A percentile compares a stretch with the other conserved stretches of the same genome.
Conservation (phyloP, 2,329 filamentous ascomycete species). For the Fusarium algeriense region DNA sequence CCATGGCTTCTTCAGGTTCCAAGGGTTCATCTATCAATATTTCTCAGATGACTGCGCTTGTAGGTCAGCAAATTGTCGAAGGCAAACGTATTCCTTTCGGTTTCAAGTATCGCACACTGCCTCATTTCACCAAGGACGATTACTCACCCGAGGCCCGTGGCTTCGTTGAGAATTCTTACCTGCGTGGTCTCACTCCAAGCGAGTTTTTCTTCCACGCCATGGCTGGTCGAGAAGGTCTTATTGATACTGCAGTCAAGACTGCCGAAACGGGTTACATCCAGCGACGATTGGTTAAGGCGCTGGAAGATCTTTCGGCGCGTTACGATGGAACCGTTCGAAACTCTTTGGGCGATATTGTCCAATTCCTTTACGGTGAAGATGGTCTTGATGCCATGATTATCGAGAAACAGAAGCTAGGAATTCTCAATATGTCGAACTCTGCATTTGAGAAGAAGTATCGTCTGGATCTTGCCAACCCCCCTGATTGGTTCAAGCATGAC, state of each 20-base stretch:
- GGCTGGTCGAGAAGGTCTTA: slow-evolving; percentile 99
- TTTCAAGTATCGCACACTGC: slow-evolving; percentile 97
- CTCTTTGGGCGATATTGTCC: slow-evolving; percentile 94
- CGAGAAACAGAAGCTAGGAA: slow-evolving; percentile 90
- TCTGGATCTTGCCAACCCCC: slow-evolving; percentile 74
- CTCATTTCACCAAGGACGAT: slow-evolving; percentile 99
- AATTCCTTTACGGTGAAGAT: slow-evolving; percentile 98
- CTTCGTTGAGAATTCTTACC: slow-evolving; percentile 98
- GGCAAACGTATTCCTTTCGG: slow-evolving; percentile 99
- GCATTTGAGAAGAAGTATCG: slow-evolving; percentile 86
- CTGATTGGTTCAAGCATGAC: slow-evolving; percentile 71
- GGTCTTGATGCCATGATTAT: slow-evolving; percentile 94
- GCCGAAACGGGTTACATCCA: slow-evolving; percentile 99
- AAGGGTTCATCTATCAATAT: slow-evolving; percentile 99
- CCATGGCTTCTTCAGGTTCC: slow-evolving; percentile 96
- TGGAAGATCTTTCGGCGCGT: slow-evolving; percentile 97
- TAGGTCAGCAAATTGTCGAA: slow-evolving; percentile 98
- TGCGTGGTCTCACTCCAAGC: slow-evolving; percentile 92
- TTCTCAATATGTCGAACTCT: slow-evolving; percentile 81
- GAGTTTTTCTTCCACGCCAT: slow-evolving; percentile 99
- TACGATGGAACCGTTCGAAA: slow-evolving; percentile 98
- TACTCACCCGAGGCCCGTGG: slow-evolving; percentile 97
- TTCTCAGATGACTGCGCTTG: slow-evolving; percentile 98
- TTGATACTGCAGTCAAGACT: slow-evolving; percentile 99
- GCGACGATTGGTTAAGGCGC: slow-evolving; percentile 95